These are phyloP conservation scores for Ceriops decandra DNA, from an alignment of 345 rosid species.

Conservation along the genomic window DNA sequence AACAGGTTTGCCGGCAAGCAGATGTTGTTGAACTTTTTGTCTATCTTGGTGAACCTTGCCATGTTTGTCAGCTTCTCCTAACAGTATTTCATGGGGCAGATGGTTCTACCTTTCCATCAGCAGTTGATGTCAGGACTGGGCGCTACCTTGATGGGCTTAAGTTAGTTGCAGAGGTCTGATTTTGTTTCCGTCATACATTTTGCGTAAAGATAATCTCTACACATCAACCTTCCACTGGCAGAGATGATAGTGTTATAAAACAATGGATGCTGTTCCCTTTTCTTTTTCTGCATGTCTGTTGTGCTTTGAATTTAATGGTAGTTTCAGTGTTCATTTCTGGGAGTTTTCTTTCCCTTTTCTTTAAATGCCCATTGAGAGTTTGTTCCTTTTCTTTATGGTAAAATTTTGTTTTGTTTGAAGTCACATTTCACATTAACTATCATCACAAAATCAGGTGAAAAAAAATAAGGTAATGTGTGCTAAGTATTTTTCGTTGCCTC, in stretches of 20 bases:
- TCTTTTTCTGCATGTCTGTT: not conserved
- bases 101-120: conserved; percentile 79
- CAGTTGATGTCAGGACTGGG: conserved; percentile 87
- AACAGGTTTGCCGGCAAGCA: conserved; percentile 82
- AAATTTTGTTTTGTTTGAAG: not conserved
- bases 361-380: not conserved
- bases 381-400: not conserved
- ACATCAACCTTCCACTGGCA: not conserved
- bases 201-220: not conserved
- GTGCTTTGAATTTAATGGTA: not conserved
- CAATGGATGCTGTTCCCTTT: not conserved
- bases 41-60: conserved; percentile 93
- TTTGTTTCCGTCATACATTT: conserved; percentile 15
- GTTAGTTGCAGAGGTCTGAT: conserved; percentile 78
- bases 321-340: not conserved
- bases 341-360: not conserved
- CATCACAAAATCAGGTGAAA: not conserved
- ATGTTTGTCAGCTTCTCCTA: conserved; percentile 87
- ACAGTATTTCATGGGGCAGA: conserved; percentile 89
- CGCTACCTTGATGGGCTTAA: conserved; percentile 73
- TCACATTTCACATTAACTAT: not conserved
- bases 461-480: too few relatives aligned
- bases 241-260: not conserved
- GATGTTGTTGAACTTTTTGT: conserved; percentile 84
- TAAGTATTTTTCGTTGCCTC: not conserved